Percentiles rank a stretch among this genome's conserved stretches.
These are phyloP conservation scores for Vitis hybrid DNA, from an alignment of 177 flowering plant species.

Conservation along the genomic window DNA sequence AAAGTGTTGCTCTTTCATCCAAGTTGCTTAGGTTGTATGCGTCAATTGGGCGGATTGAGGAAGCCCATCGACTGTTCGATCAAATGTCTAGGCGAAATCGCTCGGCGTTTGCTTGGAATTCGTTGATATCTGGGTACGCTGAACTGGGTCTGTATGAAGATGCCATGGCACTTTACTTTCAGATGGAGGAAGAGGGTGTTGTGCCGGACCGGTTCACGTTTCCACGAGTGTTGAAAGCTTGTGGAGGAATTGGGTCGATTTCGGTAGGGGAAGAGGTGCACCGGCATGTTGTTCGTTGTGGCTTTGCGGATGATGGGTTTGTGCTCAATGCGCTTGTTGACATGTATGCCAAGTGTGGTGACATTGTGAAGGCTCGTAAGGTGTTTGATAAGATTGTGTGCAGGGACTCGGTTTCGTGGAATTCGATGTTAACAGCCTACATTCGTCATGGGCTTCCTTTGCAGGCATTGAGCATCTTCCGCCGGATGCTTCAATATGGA, in stretches of 20 bases:
- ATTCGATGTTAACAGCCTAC: conserved; percentile 70
- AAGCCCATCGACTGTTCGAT: conserved; percentile 84
- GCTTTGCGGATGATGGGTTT: conserved; percentile 54
- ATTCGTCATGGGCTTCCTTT: conserved; percentile 49
- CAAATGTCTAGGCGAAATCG: conserved; percentile 48
- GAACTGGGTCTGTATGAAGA: conserved; percentile 68
- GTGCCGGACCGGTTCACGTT: conserved; percentile 77
- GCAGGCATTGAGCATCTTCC: conserved; percentile 51
- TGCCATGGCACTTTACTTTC: conserved; percentile 80
- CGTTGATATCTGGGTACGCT: conserved; percentile 82
- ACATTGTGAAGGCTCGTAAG: conserved; percentile 73
- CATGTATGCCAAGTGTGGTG: conserved; percentile 94
- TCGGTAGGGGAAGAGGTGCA: conserved; percentile 73
- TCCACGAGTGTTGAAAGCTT: conserved; percentile 85
- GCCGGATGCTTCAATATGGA: conserved; percentile 49
- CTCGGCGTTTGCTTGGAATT: conserved; percentile 81
- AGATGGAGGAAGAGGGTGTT: conserved; percentile 84
- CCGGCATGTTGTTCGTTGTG: conserved; percentile 55
- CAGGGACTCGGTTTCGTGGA: conserved; percentile 75
- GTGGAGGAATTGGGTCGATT: conserved; percentile 71
- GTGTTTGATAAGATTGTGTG: conserved; percentile 52
- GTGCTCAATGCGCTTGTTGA: conserved; percentile 81
- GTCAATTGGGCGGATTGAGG: conserved; percentile 42
- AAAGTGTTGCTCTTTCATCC: conserved; percentile 52
- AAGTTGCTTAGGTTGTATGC: conserved; percentile 77